Evolutionary conservation across 208 protist species (phyloP), one percentile per base, ranked within the genome.

Genomic region (Naegleria fowleri): DNA sequence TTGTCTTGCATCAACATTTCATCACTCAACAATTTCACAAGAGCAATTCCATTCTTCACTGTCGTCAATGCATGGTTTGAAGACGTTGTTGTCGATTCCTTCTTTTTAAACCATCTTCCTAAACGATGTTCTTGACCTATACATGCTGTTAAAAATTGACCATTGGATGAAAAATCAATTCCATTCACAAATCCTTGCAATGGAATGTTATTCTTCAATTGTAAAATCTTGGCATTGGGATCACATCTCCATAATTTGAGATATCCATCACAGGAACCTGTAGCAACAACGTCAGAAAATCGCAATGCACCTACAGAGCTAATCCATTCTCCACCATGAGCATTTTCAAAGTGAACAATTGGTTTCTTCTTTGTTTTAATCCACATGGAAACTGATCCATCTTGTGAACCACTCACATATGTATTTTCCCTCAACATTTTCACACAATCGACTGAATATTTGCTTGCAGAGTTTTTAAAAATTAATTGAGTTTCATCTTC

Each of bases 401-500:
- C 43, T 58, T 88, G 84, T 39, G 36, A 19, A 58, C 41, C 84
- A 29, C 25, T 39, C 6, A 88, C 5, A 88, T 38, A 88, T 0
- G 5, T 16, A 39, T 55, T 55, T 58, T 88, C 84, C 38, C 41
- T 88, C 22, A 88, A 58, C n/a, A 88, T 39, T 88, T 88, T 88
- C 15, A 38, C 41, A 58, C 41, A 58, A 38, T 88, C 84, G 58
- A 88, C 55, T 38, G 4, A 33, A 33, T 59, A 33, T 88, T 48
- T 58, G 38, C 29, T 22, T 38, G 25, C 13, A 67, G 55, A 67
- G 15, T 15, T 19, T 33, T 88, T 88, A 25, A 58, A 88, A 39
- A 88, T 33, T 5, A 88, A 38, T 58, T 88, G 84, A 33, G 41
- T 88, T 38, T 88, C 84, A 33, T 88, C 84, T 33, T 39, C 39